Evolutionary conservation across 306 rosid genomes (phyloP).

Genomic region (Lathyrus oleraceus): DNA sequence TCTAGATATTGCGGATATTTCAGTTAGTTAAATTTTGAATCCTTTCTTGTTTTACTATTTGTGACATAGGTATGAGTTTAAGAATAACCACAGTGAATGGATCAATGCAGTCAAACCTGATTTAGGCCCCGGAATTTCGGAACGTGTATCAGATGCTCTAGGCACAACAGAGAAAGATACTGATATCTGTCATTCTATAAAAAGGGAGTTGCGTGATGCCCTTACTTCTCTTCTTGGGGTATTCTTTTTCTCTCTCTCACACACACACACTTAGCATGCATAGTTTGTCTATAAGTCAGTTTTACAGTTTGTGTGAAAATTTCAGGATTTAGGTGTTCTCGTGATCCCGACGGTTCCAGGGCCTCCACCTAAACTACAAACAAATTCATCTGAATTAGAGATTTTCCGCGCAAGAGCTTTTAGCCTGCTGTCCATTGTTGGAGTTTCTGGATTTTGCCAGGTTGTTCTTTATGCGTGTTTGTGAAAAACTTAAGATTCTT

Average conservation of each 20-base stretch:
- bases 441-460: constrained; percentile 93
- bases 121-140: constrained; percentile 79
- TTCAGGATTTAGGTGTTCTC: constrained; percentile 81
- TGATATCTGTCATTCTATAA: constrained; percentile 50
- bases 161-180: constrained; percentile 53
- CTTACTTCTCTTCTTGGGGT: constrained; percentile 86
- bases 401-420: constrained; percentile 64
- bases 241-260: constrained; percentile 33
- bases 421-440: constrained; percentile 80
- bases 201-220: constrained; percentile 60
- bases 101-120: constrained; percentile 60
- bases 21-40: constrained; percentile 8
- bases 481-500: not conserved
- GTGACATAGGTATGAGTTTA: constrained; percentile 69
- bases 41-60: constrained; percentile 12
- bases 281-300: not conserved
- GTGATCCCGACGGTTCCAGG: constrained; percentile 86
- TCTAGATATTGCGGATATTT: constrained; percentile 12
- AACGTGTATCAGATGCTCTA: constrained; percentile 66
- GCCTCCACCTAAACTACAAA: constrained; percentile 73
- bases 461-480: constrained; percentile 38
- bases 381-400: constrained; percentile 50
- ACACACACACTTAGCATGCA: not conserved
- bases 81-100: constrained; percentile 86
- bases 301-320: constrained; percentile 2